A percentile compares a stretch with the other conserved stretches of the same genome.
Evolutionary conservation across 164 flowering plant species (phyloP).

Genomic region (Sedum album): DNA sequence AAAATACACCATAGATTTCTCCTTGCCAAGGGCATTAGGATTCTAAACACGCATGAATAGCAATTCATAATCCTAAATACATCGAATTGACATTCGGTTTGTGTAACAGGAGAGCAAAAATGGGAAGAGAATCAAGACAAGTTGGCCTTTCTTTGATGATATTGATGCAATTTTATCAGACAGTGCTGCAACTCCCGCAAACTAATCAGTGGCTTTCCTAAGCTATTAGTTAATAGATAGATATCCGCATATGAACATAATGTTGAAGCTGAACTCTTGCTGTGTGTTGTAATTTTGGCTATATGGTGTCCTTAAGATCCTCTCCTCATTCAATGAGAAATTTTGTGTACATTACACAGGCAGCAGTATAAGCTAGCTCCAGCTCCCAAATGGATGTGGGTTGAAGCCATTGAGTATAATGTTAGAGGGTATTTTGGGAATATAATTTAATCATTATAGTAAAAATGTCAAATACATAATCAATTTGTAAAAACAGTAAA

Average conservation of each 20-base stretch:
- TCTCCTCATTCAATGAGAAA: background rate
- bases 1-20: background rate
- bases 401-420: too few species aligned
- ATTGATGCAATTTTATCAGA: constrained; percentile 43
- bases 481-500: too few species aligned
- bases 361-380: background rate
- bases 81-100: constrained; percentile 7
- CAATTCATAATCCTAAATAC: too few species aligned
- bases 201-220: constrained; percentile 18
- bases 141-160: constrained; percentile 75
- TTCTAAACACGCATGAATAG: too few species aligned
- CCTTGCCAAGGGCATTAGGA: background rate
- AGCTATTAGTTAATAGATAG: background rate
- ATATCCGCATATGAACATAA: too few species aligned
- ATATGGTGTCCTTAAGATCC: background rate
- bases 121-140: constrained; percentile 32
- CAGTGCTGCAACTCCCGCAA: constrained; percentile 21
- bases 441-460: too few species aligned
- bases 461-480: too few species aligned
- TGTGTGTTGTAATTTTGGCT: background rate
- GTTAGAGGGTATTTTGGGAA: too few species aligned
- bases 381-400: too few species aligned
- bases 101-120: constrained; percentile 52
- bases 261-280: too few species aligned
- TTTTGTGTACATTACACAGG: background rate